phyloP scores from a whole-genome alignment of 768 basidiomycete genomes.

The Clathrus columnatus region DNA sequence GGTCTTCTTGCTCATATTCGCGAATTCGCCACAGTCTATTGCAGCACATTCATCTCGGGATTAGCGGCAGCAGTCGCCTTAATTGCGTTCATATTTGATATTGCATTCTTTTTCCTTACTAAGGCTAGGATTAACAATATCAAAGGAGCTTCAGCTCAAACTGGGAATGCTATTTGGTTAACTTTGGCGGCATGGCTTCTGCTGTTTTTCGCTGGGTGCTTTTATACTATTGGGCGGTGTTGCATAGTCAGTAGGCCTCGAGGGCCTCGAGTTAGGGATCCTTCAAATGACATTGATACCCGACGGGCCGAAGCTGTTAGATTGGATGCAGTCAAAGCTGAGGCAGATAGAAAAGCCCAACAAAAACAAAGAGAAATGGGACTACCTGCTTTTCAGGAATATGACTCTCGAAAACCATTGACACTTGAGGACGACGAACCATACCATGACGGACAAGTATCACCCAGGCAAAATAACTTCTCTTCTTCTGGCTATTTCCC shows the following conservation, averaged over 20 bases:
- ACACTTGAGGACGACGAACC: constrained; percentile 45
- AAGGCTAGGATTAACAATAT: constrained; percentile 71
- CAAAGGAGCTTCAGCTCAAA: constrained; percentile 64
- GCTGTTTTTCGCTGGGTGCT: constrained; percentile 85
- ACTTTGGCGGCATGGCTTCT: constrained; percentile 80
- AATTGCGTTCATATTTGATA: constrained; percentile 86
- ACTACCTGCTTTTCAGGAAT: constrained; percentile 67
- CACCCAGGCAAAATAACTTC: constrained; percentile 21
- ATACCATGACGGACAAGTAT: constrained; percentile 38
- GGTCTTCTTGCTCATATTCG: constrained; percentile 84
- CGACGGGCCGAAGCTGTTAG: constrained; percentile 57
- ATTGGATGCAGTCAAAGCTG: constrained; percentile 78
- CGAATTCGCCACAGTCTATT: constrained; percentile 78
- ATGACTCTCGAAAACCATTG: constrained; percentile 52
- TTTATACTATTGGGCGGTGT: constrained; percentile 77
- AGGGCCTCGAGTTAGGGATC: constrained; percentile 29
- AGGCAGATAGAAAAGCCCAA: constrained; percentile 71
- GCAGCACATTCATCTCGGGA: constrained; percentile 71
- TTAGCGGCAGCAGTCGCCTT: constrained; percentile 74
- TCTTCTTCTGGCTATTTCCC: background rate
- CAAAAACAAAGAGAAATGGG: constrained; percentile 55
- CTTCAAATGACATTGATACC: constrained; percentile 3
- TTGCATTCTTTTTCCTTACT: constrained; percentile 84
- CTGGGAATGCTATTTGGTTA: constrained; percentile 89
- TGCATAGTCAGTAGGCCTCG: constrained; percentile 57